Evolutionary conservation across 768 basidiomycete genomes (phyloP), one percentile per base, ranked within the genome.

Genomic region (Rubroboletus pulcherrimus): DNA sequence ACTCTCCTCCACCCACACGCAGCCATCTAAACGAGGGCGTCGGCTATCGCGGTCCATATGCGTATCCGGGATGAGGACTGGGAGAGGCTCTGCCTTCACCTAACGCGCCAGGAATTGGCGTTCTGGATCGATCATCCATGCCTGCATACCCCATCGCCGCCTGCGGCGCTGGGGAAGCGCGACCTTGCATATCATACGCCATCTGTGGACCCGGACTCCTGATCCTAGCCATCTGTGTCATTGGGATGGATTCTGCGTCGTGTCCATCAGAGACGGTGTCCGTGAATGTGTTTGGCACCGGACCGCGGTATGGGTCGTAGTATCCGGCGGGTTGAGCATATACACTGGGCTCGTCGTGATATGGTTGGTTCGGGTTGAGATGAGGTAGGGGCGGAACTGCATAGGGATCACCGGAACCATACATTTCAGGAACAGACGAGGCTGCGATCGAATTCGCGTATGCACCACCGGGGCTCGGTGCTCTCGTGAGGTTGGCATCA

Each of bases 331-430:
- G 53, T 46, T 73, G 76, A 6, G 69, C 67, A 19, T 71, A 69
- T 10, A 71, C 65, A 33, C 64, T 71, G 0, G 89, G 87, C 56
- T 93, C 88, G 63, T 92, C 91, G 51, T 71, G 79, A 68, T 92
- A 92, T 1, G 89, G 88, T 60, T 79, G 78, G 68, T 81, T 87
- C 7, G 90, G 89, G 66, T 92, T 89, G 44, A 89, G 74, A 60
- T 91, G 88, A 11, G 90, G 90, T 21, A 91, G 76, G 15, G 90
- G 90, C 3, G 91, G 90, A 1, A 91, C 84, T 15, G 91, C 88
- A 68, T 92, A 93, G 2, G 90, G 89, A 61, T 92, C 90, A 10
- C 64, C 60, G 6, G 60, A 17, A 12, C 68, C 63, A 41, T 77
- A 75, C 52, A 74, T 66, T 45, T 74, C 79, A 57, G 74, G 73